A percentile compares a stretch with the other conserved stretches of the same genome.
These are phyloP conservation scores for Picea glauca DNA, from an alignment of 75 land plant genomes.

Conservation along the genomic window DNA sequence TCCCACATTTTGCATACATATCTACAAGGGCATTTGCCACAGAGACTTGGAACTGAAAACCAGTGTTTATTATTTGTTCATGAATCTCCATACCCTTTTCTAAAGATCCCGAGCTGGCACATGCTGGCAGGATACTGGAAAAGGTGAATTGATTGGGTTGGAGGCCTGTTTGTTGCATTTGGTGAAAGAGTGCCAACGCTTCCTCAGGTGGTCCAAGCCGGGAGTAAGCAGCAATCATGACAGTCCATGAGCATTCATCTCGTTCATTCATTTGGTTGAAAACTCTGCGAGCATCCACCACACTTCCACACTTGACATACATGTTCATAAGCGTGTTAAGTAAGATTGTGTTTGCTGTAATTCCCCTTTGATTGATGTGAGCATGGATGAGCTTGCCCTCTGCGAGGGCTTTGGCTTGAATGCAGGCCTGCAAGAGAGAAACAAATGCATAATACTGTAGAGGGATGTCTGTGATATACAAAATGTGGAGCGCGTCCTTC, in stretches of 20 bases:
- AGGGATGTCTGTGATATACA: background rate
- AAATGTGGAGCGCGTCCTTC: constrained; percentile 8
- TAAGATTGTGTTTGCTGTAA: background rate
- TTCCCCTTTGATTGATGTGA: background rate
- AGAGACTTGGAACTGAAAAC: constrained; percentile 13
- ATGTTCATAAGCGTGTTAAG: constrained; percentile 16
- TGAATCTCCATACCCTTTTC: constrained; percentile 15
- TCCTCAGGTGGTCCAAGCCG: background rate
- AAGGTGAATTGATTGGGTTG: constrained; percentile 13
- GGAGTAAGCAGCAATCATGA: constrained; percentile 17
- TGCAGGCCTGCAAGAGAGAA: constrained; percentile 8
- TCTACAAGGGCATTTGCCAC: constrained; percentile 16
- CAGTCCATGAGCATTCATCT: constrained; percentile 17
- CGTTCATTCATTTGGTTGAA: constrained; percentile 14
- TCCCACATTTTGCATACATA: constrained; percentile 27
- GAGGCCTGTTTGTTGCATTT: constrained; percentile 12
- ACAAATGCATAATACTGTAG: background rate
- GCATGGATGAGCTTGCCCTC: constrained; percentile 17
- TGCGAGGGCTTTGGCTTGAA: constrained; percentile 1
- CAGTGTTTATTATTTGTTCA: background rate
- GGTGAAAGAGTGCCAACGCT: constrained; percentile 13
- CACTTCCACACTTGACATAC: constrained; percentile 21
- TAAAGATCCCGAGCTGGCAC: constrained; percentile 6
- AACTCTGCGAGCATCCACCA: constrained; percentile 8
- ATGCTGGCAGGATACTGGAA: constrained; percentile 14